phyloP scores from a whole-genome alignment of 768 basidiomycete species.

The Macrocybe gigantea region DNA sequence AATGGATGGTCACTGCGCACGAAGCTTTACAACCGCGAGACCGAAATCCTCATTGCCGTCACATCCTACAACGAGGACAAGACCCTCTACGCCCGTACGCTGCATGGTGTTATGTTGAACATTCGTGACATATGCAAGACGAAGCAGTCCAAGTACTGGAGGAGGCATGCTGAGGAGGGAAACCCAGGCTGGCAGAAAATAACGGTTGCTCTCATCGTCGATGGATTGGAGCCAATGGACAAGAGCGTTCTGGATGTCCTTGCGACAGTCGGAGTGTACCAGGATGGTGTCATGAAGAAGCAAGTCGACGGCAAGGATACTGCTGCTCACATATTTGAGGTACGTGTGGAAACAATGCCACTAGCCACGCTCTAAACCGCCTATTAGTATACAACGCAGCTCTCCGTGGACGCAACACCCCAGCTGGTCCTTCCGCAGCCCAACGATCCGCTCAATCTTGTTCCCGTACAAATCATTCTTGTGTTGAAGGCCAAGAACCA shows the following conservation, averaged over 20 bases:
- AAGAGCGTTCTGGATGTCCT: conserved; percentile 88
- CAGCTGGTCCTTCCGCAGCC: conserved; percentile 87
- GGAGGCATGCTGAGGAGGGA: conserved; percentile 75
- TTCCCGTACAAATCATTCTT: conserved; percentile 89
- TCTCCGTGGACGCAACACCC: conserved; percentile 88
- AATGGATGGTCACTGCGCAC: conserved; percentile 83
- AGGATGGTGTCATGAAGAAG: conserved; percentile 95
- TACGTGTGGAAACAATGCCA: conserved; percentile 19
- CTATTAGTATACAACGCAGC: conserved; percentile 87
- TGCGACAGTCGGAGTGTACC: conserved; percentile 88
- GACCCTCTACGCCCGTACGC: conserved; percentile 82
- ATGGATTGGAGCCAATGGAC: conserved; percentile 94
- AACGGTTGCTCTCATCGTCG: conserved; percentile 83
- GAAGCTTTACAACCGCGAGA: conserved; percentile 82
- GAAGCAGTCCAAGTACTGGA: conserved; percentile 91
- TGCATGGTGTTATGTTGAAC: conserved; percentile 96
- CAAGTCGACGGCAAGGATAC: conserved; percentile 84
- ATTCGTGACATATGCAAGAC: conserved; percentile 97
- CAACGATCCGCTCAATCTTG: conserved; percentile 87
- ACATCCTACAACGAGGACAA: conserved; percentile 94
- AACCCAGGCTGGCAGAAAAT: conserved; percentile 89
- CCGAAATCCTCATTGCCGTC: conserved; percentile 91
- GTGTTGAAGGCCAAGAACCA: conserved; percentile 91
- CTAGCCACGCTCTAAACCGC: not conserved
- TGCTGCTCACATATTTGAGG: conserved; percentile 94